phyloP scores from a whole-genome alignment of 2,329 filamentous ascomycete genomes.

The Phialophora macrospora region DNA sequence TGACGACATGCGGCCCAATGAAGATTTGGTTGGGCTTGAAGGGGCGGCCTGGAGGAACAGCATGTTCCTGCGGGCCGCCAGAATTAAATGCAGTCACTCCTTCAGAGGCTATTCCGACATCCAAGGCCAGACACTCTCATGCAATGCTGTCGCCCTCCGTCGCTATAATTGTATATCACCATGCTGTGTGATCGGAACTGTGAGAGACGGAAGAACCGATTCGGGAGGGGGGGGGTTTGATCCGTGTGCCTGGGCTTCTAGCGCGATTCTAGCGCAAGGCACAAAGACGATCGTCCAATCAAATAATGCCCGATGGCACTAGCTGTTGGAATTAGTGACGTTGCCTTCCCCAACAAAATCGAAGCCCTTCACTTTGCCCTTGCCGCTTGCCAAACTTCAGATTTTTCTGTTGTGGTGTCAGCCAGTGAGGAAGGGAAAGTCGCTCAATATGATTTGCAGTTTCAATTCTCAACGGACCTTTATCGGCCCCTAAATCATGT shows the following conservation, averaged over 20 bases:
- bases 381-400: constrained; percentile 13
- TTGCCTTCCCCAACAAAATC: constrained; percentile 33
- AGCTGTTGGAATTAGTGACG: constrained; percentile 22
- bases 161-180: background rate
- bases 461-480: background rate
- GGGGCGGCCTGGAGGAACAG: background rate
- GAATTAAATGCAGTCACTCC: background rate
- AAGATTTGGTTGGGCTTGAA: constrained; percentile 15
- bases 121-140: background rate
- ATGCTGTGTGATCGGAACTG: constrained; percentile 1
- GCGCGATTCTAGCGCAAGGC: constrained; percentile 31
- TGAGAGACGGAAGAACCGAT: constrained; percentile 2
- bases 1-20: constrained; percentile 3
- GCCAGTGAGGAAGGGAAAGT: constrained; percentile 5
- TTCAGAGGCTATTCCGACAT: background rate
- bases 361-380: background rate
- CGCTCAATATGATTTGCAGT: constrained; percentile 6
- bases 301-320: background rate
- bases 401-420: constrained; percentile 9
- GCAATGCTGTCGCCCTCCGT: background rate
- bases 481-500: background rate
- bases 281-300: constrained; percentile 15
- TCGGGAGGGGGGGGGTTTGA: background rate
- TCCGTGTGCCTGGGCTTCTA: constrained; percentile 24
- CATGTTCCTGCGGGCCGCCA: background rate